Conservation (phyloP, 495 filamentous ascomycete species). For the Haplographium delicatum region DNA sequence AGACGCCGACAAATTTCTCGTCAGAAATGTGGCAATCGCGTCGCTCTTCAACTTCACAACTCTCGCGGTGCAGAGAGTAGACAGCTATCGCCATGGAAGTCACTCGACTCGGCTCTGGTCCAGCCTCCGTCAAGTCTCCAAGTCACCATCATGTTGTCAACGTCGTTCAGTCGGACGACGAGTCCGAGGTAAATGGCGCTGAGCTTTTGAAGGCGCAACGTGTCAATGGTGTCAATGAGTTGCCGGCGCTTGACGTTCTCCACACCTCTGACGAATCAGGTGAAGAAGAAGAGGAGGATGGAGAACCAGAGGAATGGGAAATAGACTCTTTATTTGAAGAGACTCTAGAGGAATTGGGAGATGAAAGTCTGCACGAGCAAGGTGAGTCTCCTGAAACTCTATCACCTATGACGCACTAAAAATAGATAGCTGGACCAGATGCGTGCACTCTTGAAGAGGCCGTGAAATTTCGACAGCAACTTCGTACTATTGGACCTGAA, state of each 20-base stretch:
- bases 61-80: slow-evolving; percentile 3
- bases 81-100: slow-evolving; percentile 11
- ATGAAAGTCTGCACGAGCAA: slow-evolving; percentile 43
- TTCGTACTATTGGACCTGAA: slow-evolving; percentile 70
- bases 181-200: slow-evolving; percentile 8
- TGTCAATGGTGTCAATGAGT: slow-evolving; percentile 30
- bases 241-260: slow-evolving; percentile 39
- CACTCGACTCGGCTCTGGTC: neutral
- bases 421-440: slow-evolving; percentile 11
- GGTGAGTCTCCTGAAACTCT: slow-evolving; percentile 27
- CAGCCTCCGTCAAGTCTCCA: neutral
- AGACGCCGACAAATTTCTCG: neutral
- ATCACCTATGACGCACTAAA: slow-evolving; percentile 13
- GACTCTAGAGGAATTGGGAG: slow-evolving; percentile 45
- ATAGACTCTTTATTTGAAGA: slow-evolving; percentile 49
- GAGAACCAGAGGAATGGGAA: slow-evolving; percentile 37
- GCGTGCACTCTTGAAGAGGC: slow-evolving; percentile 71
- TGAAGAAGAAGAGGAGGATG: slow-evolving; percentile 14
- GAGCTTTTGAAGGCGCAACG: slow-evolving; percentile 5
- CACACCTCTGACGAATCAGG: slow-evolving; percentile 22
- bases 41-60: slow-evolving; percentile 3
- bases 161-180: slow-evolving; percentile 12
- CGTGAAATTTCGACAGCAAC: slow-evolving; percentile 55
- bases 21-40: slow-evolving; percentile 5
- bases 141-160: neutral